Conservation (phyloP, 163 green algal genomes). For the Coccomyxa subellipsoidea region DNA sequence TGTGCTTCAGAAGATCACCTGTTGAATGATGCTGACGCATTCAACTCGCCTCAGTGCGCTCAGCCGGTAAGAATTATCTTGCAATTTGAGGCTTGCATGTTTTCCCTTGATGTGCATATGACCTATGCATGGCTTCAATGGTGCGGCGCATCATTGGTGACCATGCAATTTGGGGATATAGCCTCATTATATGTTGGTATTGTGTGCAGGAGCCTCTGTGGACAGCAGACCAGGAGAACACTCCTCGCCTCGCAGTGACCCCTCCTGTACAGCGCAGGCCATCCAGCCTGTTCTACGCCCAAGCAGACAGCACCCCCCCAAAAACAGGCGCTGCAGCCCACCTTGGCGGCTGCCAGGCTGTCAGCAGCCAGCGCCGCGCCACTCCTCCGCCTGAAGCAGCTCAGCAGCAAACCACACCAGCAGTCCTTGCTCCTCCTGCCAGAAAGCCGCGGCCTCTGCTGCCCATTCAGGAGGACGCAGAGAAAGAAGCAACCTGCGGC, state of each 20-base stretch:
- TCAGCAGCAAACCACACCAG: no score
- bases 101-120: no score
- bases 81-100: no score
- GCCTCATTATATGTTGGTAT: neutral
- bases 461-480: neutral
- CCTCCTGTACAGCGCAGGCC: neutral
- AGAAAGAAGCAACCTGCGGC: neutral
- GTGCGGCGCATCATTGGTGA: no score
- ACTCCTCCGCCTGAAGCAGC: no score
- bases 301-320: neutral
- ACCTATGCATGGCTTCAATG: no score
- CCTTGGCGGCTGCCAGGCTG: neutral
- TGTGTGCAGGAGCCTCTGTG: neutral
- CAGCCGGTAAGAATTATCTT: neutral
- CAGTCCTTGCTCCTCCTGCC: no score
- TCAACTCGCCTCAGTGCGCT: neutral
- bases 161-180: no score
- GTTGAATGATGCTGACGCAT: neutral
- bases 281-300: neutral
- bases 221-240: neutral
- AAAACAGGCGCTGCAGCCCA: neutral
- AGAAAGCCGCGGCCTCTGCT: neutral
- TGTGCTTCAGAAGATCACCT: neutral
- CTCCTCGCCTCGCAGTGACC: neutral
- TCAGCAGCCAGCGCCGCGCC: neutral